Evolutionary conservation across 1,284 basidiomycete genomes (phyloP).

Genomic region (Lignosus rhinocerotis): DNA sequence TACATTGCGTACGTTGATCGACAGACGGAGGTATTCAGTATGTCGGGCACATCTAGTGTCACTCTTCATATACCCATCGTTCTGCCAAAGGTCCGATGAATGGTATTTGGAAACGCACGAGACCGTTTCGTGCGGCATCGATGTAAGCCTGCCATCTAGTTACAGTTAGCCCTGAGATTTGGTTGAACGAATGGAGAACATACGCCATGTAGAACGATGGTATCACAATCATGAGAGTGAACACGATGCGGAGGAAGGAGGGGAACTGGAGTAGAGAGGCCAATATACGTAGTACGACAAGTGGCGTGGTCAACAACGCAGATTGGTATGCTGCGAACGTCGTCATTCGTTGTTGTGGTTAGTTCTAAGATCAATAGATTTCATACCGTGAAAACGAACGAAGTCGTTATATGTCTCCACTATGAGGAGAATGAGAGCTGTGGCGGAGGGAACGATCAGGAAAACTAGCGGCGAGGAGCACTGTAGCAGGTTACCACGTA

Average conservation of each 20-base stretch:
- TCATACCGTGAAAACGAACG: constrained; percentile 76
- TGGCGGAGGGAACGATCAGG: neutral
- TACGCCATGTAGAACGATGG: constrained; percentile 58
- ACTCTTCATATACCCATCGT: constrained; percentile 73
- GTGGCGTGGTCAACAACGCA: constrained; percentile 67
- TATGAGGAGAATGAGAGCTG: constrained; percentile 71
- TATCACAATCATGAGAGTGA: constrained; percentile 45
- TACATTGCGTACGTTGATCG: neutral
- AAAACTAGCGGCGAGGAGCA: neutral
- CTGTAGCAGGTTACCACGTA: constrained; percentile 36
- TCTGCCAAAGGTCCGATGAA: constrained; percentile 72
- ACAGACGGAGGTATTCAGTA: neutral
- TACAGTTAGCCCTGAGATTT: neutral
- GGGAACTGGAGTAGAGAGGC: constrained; percentile 53
- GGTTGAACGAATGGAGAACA: constrained; percentile 28
- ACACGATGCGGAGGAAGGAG: constrained; percentile 46
- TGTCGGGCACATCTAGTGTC: neutral
- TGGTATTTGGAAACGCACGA: constrained; percentile 65
- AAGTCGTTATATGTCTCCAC: constrained; percentile 80
- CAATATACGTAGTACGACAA: constrained; percentile 63
- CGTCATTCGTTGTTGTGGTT: neutral
- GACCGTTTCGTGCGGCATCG: constrained; percentile 57
- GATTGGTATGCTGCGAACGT: constrained; percentile 70
- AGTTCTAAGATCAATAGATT: neutral
- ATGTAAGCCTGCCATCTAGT: constrained; percentile 63